Evolutionary conservation across 2,329 filamentous ascomycete genomes (phyloP).

Genomic region (Venturia oleaginea): DNA sequence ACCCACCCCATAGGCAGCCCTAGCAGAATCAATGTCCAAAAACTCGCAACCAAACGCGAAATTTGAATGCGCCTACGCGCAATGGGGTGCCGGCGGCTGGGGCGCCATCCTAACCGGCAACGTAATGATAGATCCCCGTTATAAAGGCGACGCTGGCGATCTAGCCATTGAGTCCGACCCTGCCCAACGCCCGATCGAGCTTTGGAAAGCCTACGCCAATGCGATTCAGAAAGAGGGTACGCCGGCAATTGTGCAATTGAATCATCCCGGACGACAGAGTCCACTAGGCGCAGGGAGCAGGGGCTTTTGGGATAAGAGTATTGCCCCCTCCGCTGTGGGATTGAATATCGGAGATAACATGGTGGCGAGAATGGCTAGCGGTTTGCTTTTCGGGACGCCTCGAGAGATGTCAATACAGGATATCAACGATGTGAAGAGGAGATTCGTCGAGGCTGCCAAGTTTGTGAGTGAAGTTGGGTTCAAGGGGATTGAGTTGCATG

Average conservation of each 20-base stretch:
- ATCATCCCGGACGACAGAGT: not conserved
- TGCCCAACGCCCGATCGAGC: not conserved
- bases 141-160: not conserved
- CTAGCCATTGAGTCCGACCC: not conserved
- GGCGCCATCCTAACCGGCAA: conserved; percentile 8
- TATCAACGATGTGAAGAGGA: conserved; percentile 30
- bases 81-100: not conserved
- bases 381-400: conserved; percentile 17
- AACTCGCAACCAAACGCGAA: not conserved
- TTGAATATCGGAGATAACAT: conserved; percentile 5
- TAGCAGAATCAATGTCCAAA: not conserved
- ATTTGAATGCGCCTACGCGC: not conserved
- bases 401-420: conserved; percentile 23
- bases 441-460: conserved; percentile 36
- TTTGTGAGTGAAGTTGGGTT: conserved; percentile 47
- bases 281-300: not conserved
- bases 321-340: not conserved
- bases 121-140: not conserved
- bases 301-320: not conserved
- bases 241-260: not conserved
- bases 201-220: conserved; percentile 4
- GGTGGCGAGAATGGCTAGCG: not conserved
- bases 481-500: conserved; percentile 43
- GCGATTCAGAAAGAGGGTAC: not conserved
- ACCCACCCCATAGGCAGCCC: not conserved